Percentiles rank a stretch among this genome's conserved stretches.
phyloP scores from a whole-genome alignment of 1,284 basidiomycete species.

The Albatrellus sp. region DNA sequence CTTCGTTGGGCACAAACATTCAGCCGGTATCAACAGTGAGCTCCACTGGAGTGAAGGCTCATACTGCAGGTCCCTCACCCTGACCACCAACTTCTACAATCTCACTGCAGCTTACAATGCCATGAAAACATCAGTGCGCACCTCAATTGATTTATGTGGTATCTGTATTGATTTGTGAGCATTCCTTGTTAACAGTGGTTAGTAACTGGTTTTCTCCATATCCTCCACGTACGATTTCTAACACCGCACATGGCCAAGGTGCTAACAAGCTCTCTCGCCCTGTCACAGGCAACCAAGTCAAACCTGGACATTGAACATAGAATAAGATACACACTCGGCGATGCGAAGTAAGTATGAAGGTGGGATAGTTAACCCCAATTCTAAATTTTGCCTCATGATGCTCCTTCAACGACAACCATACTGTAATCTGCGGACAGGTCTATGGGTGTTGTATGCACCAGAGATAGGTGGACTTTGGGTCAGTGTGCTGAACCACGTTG shows the following conservation, averaged over 20 bases:
- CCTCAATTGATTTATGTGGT: no score
- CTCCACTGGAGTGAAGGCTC: slow-evolving; percentile 58
- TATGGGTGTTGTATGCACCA: no score
- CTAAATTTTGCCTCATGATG: no score
- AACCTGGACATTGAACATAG: no score
- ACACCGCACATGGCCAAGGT: slow-evolving; percentile 15
- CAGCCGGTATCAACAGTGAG: slow-evolving; percentile 33
- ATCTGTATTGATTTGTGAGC: neutral
- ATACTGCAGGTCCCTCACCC: slow-evolving; percentile 51
- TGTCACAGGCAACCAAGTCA: slow-evolving; percentile 36
- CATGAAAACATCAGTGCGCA: slow-evolving; percentile 40
- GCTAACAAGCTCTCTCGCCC: slow-evolving; percentile 43
- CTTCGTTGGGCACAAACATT: slow-evolving; percentile 35
- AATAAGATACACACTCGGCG: no score
- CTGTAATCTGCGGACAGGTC: no score
- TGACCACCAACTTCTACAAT: slow-evolving; percentile 31
- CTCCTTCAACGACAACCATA: no score
- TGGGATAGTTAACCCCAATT: no score
- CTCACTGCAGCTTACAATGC: slow-evolving; percentile 48
- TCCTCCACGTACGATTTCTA: neutral
- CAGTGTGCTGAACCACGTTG: no score
- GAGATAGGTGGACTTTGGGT: no score
- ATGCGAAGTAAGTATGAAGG: no score
- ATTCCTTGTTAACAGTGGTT: slow-evolving; percentile 30
- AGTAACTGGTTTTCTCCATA: slow-evolving; percentile 6